A percentile compares a stretch with the other conserved stretches of the same genome.
Conservation (phyloP, 1,284 basidiomycete species). For the Caloboletus inedulis region DNA sequence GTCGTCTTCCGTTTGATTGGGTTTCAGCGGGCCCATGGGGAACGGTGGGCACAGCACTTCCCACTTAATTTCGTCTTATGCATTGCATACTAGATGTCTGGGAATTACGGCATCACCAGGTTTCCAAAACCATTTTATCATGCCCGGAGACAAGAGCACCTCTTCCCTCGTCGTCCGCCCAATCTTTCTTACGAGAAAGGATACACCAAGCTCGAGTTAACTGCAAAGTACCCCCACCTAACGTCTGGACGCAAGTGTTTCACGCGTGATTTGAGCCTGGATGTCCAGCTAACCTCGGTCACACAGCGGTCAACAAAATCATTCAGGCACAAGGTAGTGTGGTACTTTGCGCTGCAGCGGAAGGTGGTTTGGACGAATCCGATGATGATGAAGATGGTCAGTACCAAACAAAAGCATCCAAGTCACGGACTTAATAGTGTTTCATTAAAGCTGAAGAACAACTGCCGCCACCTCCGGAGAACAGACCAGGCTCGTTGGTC, state of each 20-base stretch:
- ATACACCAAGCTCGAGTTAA: slow-evolving; percentile 28
- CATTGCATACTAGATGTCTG: slow-evolving; percentile 14
- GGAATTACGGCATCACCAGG: slow-evolving; percentile 14
- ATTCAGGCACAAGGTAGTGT: slow-evolving; percentile 36
- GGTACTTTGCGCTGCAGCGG: slow-evolving; percentile 37
- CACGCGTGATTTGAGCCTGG: neutral
- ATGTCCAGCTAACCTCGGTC: slow-evolving; percentile 9
- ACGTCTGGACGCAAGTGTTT: slow-evolving; percentile 29
- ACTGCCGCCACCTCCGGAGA: slow-evolving; percentile 36
- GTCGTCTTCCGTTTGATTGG: slow-evolving; percentile 21
- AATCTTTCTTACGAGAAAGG: slow-evolving; percentile 24
- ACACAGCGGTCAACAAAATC: slow-evolving; percentile 42
- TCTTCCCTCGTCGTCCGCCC: slow-evolving; percentile 18
- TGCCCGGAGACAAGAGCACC: slow-evolving; percentile 22
- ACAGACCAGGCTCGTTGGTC: slow-evolving; percentile 39
- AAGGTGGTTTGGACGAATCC: slow-evolving; percentile 37
- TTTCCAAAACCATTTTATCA: slow-evolving; percentile 26
- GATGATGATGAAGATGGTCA: slow-evolving; percentile 33
- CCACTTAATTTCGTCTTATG: neutral
- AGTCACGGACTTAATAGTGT: neutral
- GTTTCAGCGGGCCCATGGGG: slow-evolving; percentile 16
- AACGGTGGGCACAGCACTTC: slow-evolving; percentile 14
- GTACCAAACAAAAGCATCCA: neutral
- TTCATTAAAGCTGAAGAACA: slow-evolving; percentile 4
- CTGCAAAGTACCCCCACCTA: slow-evolving; percentile 30